These are phyloP conservation scores for Boletus pseudopeckii DNA, from an alignment of 768 basidiomycete genomes.

Conservation along the genomic window DNA sequence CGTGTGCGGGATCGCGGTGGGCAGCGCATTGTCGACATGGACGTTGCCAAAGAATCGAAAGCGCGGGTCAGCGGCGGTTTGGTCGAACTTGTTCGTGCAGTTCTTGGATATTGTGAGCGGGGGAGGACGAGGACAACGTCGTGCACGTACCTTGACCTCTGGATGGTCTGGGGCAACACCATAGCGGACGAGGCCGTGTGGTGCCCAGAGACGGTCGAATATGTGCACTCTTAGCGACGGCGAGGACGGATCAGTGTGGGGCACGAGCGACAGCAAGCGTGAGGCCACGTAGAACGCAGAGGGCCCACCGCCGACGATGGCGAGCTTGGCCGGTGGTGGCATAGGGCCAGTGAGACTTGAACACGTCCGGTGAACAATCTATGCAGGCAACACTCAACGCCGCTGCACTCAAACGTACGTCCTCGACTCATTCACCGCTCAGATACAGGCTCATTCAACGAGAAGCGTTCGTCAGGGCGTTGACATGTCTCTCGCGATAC, in stretches of 20 bases:
- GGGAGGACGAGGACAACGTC: background rate
- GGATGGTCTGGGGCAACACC: conserved; percentile 98
- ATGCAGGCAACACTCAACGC: conserved; percentile 72
- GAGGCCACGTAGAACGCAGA: conserved; percentile 96
- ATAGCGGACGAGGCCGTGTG: conserved; percentile 92
- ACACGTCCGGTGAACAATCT: conserved; percentile 26
- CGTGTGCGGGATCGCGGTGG: conserved; percentile 48
- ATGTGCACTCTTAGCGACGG: conserved; percentile 66
- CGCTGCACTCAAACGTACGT: conserved; percentile 47
- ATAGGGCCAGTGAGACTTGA: background rate
- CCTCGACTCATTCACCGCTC: conserved; percentile 1
- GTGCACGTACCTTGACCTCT: conserved; percentile 75
- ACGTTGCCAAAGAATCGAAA: conserved; percentile 93
- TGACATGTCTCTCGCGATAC: conserved; percentile 76
- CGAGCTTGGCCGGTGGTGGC: conserved; percentile 57
- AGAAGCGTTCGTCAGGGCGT: conserved; percentile 69
- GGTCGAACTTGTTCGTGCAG: conserved; percentile 93
- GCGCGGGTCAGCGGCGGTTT: conserved; percentile 70
- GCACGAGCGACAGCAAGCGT: conserved; percentile 66
- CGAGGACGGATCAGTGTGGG: conserved; percentile 31
- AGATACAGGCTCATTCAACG: conserved; percentile 23
- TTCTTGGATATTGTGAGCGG: conserved; percentile 54
- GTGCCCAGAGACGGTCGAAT: conserved; percentile 91
- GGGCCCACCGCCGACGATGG: conserved; percentile 90
- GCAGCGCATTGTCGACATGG: conserved; percentile 42